Evolutionary conservation across 2,329 filamentous ascomycete genomes (phyloP), one percentile per base, ranked within the genome.

Genomic region (Alternaria novae-zelandiae): DNA sequence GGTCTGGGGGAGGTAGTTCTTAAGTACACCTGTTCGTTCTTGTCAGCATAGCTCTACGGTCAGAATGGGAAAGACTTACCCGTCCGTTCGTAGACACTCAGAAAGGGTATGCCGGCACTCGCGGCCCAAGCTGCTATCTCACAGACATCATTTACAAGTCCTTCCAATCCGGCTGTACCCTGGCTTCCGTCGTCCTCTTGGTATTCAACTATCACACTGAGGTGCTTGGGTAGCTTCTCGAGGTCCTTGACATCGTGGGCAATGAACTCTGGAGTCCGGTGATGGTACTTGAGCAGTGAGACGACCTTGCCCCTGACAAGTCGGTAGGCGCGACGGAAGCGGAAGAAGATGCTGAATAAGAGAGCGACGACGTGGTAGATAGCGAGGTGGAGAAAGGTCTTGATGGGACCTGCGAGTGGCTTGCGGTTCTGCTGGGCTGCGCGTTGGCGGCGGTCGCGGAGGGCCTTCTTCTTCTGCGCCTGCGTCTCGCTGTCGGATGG

Each of bases 41-140:
- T 56, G 8, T 70, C 23, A 71, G 64, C 20, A n/a, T 11, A 7
- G 15, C 15, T 17, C 25, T 17, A 6, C 51, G 3, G n/a, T 6
- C 26, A 50, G 11, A 28, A 2, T 2, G 70, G 3, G 6, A 12
- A 17, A n/a, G 11, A 36, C 86, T 54, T 84, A 96, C 94, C 95
- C 66, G 90, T 96, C 80, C 89, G 91, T 81, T 99, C 96, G 78
- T 99, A 99, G 26, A 99, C 86, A 53, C 94, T 97, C 70, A 99
- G 83, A 79, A 90, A 88, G 12, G 92, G 90, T 65, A 99, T 97
- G 8, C 94, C 94, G 23, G 93, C 92, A 74, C 93, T 93, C 26
- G 93, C 90, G 78, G 92, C 96, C 96, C 96, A 99, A 4, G 95
- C 95, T 20, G 92, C 90, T 65, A 99, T 87, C 79, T 99, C 96